These are phyloP conservation scores for Debaryomyces maramus DNA, from an alignment of 805 yeast genomes.

Conservation along the genomic window DNA sequence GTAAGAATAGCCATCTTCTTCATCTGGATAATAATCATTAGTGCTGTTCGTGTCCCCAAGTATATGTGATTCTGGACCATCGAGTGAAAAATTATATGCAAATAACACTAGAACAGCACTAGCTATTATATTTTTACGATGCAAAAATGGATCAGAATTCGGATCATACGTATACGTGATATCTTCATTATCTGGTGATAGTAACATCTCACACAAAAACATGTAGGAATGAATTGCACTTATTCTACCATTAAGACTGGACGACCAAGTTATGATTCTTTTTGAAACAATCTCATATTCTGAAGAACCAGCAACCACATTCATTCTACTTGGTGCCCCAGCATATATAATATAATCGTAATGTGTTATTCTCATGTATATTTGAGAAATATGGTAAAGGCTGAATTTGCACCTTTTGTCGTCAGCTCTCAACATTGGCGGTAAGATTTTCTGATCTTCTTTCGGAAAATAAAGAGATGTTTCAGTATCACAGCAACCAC, in stretches of 20 bases:
- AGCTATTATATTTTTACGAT: slow-evolving; percentile 42
- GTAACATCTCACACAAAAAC: slow-evolving; percentile 60
- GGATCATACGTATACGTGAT: slow-evolving; percentile 48
- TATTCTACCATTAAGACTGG: slow-evolving; percentile 47
- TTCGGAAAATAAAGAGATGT: slow-evolving; percentile 13
- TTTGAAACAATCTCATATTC: slow-evolving; percentile 51
- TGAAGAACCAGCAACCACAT: slow-evolving; percentile 53
- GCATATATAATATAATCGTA: slow-evolving; percentile 31
- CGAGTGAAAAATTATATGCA: slow-evolving; percentile 49
- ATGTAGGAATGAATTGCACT: slow-evolving; percentile 62
- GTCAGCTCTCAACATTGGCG: slow-evolving; percentile 19
- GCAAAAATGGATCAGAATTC: slow-evolving; percentile 47
- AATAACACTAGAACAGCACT: slow-evolving; percentile 48
- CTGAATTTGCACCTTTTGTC: slow-evolving; percentile 27
- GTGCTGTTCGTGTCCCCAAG: slow-evolving; percentile 18
- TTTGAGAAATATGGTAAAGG: slow-evolving; percentile 29
- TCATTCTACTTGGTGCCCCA: slow-evolving; percentile 38
- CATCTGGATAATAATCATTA: slow-evolving; percentile 25
- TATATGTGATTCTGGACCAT: slow-evolving; percentile 46
- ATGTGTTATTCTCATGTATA: slow-evolving; percentile 27
- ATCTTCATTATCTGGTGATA: slow-evolving; percentile 53
- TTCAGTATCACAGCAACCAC: slow-evolving; percentile 19
- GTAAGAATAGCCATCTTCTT: slow-evolving; percentile 52
- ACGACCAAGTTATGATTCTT: slow-evolving; percentile 55
- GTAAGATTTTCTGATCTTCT: slow-evolving; percentile 10